Percentiles rank a stretch among this genome's conserved stretches.
These are phyloP conservation scores for Wilcoxina mikolae DNA, from an alignment of 495 filamentous ascomycete genomes.

Conservation along the genomic window DNA sequence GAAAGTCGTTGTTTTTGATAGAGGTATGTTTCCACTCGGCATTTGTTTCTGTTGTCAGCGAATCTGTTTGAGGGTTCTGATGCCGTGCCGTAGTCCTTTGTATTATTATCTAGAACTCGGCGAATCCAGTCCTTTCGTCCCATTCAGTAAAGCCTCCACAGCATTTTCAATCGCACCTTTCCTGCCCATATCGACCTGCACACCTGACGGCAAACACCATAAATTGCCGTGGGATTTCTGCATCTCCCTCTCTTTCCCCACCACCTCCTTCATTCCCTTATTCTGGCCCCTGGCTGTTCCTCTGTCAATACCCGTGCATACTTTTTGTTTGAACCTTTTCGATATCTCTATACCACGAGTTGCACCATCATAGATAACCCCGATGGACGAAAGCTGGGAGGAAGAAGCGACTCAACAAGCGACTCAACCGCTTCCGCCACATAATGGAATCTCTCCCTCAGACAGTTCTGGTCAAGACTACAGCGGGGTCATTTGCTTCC, in stretches of 20 bases:
- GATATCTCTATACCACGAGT: neutral
- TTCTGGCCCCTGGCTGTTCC: neutral
- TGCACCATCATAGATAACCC: neutral
- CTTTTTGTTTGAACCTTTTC: neutral
- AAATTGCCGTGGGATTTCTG: neutral
- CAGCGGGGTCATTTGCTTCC: slow-evolving; percentile 74
- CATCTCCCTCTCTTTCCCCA: neutral
- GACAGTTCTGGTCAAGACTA: slow-evolving; percentile 66
- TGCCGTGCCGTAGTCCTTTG: neutral
- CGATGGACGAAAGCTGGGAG: slow-evolving; percentile 14
- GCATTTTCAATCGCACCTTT: too few relatives aligned
- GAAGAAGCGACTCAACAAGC: slow-evolving; percentile 37
- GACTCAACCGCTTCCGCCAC: slow-evolving; percentile 70
- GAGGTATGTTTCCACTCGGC: neutral
- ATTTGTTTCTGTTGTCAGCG: neutral
- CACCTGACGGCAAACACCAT: neutral
- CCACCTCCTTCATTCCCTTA: too few relatives aligned
- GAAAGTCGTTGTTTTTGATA: too few relatives aligned
- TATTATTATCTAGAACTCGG: neutral
- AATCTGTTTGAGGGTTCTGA: neutral
- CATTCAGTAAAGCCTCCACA: too few relatives aligned
- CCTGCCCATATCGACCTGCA: neutral
- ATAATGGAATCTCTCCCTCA: slow-evolving; percentile 59
- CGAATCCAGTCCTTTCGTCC: neutral
- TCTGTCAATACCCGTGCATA: neutral